Evolutionary conservation across 2,329 filamentous ascomycete species (phyloP).

Genomic region (Beauveria asiatica): DNA sequence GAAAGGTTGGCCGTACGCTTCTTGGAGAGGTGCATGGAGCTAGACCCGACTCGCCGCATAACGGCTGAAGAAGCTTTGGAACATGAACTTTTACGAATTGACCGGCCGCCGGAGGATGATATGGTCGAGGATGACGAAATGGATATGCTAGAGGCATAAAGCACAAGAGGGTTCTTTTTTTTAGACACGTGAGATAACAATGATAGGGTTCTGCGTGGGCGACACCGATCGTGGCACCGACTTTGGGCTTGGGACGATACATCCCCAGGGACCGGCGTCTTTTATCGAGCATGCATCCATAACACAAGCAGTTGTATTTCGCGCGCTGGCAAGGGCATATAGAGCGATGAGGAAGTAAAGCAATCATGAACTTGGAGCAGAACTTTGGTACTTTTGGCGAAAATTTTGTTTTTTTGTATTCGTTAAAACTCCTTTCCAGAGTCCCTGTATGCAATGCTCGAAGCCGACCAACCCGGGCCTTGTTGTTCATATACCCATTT

Average conservation of each 20-base stretch:
- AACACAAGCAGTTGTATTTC: background rate
- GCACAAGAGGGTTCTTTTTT: background rate
- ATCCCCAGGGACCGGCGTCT: constrained; percentile 2
- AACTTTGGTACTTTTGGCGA: constrained; percentile 19
- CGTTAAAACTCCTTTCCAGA: constrained; percentile 32
- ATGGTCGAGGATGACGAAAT: constrained; percentile 45
- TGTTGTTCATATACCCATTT: constrained; percentile 13
- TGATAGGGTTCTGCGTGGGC: background rate
- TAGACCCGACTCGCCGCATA: constrained; percentile 66
- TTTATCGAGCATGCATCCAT: background rate
- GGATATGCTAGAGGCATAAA: constrained; percentile 33
- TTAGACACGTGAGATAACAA: constrained; percentile 1
- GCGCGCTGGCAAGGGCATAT: background rate
- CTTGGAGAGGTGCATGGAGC: constrained; percentile 61
- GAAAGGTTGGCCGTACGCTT: constrained; percentile 69
- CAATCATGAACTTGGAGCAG: background rate
- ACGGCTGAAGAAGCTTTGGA: constrained; percentile 65
- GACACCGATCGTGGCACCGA: background rate
- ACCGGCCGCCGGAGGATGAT: constrained; percentile 21
- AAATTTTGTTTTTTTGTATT: constrained; percentile 30
- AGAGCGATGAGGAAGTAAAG: too few relatives aligned
- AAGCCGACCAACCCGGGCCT: constrained; percentile 29
- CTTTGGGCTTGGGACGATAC: background rate
- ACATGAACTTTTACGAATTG: constrained; percentile 56
- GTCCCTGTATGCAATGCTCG: constrained; percentile 34